These are phyloP conservation scores for Blastobotrys attinorum DNA, from an alignment of 805 yeast genomes.

Conservation along the genomic window DNA sequence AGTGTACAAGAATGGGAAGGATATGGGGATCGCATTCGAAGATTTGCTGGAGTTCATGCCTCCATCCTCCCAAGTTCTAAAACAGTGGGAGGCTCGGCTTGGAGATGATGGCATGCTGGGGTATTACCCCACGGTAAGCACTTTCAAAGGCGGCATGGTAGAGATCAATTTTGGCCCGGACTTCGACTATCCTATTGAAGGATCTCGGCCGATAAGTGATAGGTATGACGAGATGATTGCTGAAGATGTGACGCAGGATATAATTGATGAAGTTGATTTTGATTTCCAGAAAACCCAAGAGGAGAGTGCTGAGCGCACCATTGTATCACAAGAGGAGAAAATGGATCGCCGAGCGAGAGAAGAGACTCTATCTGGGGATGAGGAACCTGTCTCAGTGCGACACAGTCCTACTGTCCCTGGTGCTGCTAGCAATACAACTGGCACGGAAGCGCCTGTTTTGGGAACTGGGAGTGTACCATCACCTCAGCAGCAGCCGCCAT, in stretches of 20 bases:
- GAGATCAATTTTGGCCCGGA: slow-evolving; percentile 62
- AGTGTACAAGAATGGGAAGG: slow-evolving; percentile 71
- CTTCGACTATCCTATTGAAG: slow-evolving; percentile 37
- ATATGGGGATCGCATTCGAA: slow-evolving; percentile 56
- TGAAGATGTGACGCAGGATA: slow-evolving; percentile 77
- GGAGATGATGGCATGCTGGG: slow-evolving; percentile 80
- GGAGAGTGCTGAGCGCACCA: neutral
- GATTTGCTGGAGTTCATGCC: slow-evolving; percentile 72
- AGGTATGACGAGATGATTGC: slow-evolving; percentile 63
- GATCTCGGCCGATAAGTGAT: slow-evolving; percentile 45
- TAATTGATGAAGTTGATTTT: slow-evolving; percentile 73
- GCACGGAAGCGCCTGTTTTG: too few relatives aligned
- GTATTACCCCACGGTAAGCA: slow-evolving; percentile 84
- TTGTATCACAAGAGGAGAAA: too few relatives aligned
- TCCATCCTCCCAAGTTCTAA: slow-evolving; percentile 48
- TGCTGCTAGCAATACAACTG: too few relatives aligned
- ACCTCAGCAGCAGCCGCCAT: too few relatives aligned
- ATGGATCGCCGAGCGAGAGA: neutral
- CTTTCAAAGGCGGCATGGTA: slow-evolving; percentile 71
- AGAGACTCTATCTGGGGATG: slow-evolving; percentile 3
- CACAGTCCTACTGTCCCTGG: too few relatives aligned
- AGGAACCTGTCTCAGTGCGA: slow-evolving; percentile 7
- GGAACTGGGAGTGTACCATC: too few relatives aligned
- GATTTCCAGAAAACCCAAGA: slow-evolving; percentile 14
- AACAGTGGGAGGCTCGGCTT: slow-evolving; percentile 8